Percentiles rank a stretch among this genome's conserved stretches.
These are phyloP conservation scores for Leccinum variicolor DNA, from an alignment of 768 basidiomycete species.

Conservation along the genomic window DNA sequence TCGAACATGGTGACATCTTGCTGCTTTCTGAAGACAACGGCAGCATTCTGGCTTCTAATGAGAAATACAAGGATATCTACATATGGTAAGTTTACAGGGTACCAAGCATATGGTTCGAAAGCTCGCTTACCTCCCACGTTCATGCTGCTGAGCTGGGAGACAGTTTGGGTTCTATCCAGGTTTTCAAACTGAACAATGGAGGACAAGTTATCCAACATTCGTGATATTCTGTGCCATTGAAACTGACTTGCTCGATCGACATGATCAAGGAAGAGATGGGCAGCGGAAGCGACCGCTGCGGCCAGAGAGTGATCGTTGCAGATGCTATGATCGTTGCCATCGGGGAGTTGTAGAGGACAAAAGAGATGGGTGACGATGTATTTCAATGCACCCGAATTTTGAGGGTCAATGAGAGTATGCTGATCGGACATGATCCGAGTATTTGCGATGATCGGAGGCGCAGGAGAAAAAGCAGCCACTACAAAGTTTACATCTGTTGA, in stretches of 20 bases:
- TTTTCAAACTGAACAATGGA: slow-evolving; percentile 7
- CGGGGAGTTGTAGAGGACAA: slow-evolving; percentile 38
- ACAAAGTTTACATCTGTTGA: background rate
- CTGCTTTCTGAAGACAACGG: slow-evolving; percentile 35
- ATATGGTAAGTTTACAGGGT: background rate
- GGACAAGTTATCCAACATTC: background rate
- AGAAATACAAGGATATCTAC: slow-evolving; percentile 38
- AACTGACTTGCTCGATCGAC: background rate
- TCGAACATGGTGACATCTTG: slow-evolving; percentile 33
- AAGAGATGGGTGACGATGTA: slow-evolving; percentile 41
- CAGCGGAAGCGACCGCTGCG: slow-evolving; percentile 14
- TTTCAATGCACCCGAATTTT: background rate
- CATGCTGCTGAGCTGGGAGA: slow-evolving; percentile 10
- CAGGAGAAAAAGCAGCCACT: background rate
- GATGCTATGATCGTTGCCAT: slow-evolving; percentile 22
- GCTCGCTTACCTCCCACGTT: slow-evolving; percentile 1
- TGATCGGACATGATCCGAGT: background rate
- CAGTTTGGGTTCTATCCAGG: slow-evolving; percentile 7
- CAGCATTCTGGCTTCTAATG: slow-evolving; percentile 46
- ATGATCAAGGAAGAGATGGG: slow-evolving; percentile 11
- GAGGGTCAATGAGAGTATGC: background rate
- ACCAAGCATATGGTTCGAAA: background rate
- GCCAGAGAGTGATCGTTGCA: slow-evolving; percentile 29
- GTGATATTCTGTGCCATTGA: background rate
- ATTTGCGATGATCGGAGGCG: background rate